Evolutionary conservation across 2,329 filamentous ascomycete genomes (phyloP), one percentile per base, ranked within the genome.

Genomic region (Trichophyton verrucosum): DNA sequence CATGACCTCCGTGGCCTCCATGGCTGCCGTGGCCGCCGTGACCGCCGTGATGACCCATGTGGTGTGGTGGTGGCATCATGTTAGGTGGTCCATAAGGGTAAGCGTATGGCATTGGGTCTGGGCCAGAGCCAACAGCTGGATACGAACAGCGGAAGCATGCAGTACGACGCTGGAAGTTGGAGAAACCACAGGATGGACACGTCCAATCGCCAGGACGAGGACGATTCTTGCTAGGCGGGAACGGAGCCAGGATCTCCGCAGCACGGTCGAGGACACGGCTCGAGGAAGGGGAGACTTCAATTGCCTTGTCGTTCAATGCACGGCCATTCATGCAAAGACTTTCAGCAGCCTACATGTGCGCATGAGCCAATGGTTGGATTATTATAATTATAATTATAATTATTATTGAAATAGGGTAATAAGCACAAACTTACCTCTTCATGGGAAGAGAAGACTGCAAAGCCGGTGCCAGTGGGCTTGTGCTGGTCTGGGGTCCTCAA

Each of bases 81-180:
- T 85, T 83, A 64, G 90, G 89, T 44, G 89, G 88, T 38, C 78
- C 75, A 65, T 78, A 78, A 53, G 72, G 44, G 65, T 80, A 81
- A 20, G 82, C 81, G 55, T 87, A 88, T 63, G 83, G 86, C 74
- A 87, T 86, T 49, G 87, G 86, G 68, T 90, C 88, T 40, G 87
- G 88, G 15, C 85, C 87, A 40, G 87, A 85, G 64, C 87, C 87
- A 74, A 95, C 90, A 27, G 94, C 92, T n/a, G 94, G 92, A 84
- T 95, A 99, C 0, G 91, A 96, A 80, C 94, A 99, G 68, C 94
- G 88, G 87, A 99, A 99, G 77, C 94, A 99, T 59, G 92, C 94
- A 17, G 94, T 97, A 68, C 94, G 89, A 69, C 94, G 89, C 77
- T 99, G 94, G 80, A 99, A 99, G 81, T 99, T 99, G 70, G 91